Evolutionary conservation across 192 early-diverging fungal species (phyloP).

Genomic region (Geranomyces michiganensis): DNA sequence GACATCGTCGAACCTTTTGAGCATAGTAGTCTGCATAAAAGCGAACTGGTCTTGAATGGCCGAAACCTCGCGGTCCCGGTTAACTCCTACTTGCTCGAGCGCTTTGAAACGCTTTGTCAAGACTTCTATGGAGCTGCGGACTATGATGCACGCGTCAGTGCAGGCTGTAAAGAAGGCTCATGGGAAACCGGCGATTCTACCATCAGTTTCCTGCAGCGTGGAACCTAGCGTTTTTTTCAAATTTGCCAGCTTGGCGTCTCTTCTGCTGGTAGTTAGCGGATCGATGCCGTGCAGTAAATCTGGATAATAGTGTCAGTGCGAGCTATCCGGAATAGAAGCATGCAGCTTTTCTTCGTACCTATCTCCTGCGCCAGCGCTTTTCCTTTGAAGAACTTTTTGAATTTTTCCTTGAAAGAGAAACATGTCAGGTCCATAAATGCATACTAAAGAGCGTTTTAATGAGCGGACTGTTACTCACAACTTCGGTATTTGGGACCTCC

Average conservation of each 20-base stretch:
- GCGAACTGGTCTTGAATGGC: conserved; percentile 44
- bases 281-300: conserved; percentile 45
- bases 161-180: neutral
- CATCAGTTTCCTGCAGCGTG: conserved; percentile 32
- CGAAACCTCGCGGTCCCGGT: conserved; percentile 39
- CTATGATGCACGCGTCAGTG: neutral
- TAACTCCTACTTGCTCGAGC: conserved; percentile 31
- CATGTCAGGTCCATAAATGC: neutral
- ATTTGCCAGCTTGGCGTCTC: conserved; percentile 36
- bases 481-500: conserved; percentile 52
- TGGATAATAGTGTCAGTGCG: conserved; percentile 4
- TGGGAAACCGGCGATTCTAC: conserved; percentile 6
- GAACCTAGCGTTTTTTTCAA: conserved; percentile 46
- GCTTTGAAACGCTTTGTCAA: conserved; percentile 37
- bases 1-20: conserved; percentile 34
- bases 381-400: conserved; percentile 46
- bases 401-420: conserved; percentile 38
- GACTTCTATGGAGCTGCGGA: conserved; percentile 36
- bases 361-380: conserved; percentile 48
- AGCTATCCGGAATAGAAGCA: neutral
- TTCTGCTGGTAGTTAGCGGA: conserved; percentile 23
- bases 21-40: conserved; percentile 30
- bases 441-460: neutral
- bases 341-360: conserved; percentile 21
- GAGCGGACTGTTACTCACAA: conserved; percentile 7